Conservation (phyloP, 208 protist genomes). For the Leishmania mexicana region DNA sequence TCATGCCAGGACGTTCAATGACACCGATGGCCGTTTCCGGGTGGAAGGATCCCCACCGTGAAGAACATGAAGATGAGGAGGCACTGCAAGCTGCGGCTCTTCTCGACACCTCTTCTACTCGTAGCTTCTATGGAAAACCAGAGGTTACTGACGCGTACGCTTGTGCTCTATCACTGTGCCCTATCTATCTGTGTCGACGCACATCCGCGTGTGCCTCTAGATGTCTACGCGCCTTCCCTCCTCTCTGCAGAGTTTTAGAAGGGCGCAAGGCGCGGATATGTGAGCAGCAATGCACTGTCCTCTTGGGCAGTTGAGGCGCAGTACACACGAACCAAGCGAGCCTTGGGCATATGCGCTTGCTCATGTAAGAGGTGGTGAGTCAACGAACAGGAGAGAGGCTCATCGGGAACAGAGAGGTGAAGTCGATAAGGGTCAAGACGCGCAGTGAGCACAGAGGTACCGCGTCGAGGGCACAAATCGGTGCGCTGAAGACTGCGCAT, state of each 20-base stretch:
- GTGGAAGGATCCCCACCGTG: neutral
- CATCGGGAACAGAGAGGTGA: neutral
- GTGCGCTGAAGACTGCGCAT: neutral
- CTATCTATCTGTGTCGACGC: neutral
- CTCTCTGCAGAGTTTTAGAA: neutral
- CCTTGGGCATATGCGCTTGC: neutral
- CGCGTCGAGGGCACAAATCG: neutral
- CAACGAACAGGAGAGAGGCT: neutral
- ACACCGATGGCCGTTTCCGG: neutral
- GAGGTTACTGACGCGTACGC: neutral
- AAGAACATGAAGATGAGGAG: neutral
- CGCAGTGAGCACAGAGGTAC: neutral
- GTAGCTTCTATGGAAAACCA: neutral
- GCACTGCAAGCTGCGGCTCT: neutral
- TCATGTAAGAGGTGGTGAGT: neutral
- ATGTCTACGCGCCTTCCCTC: neutral
- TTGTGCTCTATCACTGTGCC: neutral
- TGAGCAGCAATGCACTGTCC: neutral
- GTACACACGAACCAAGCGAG: neutral
- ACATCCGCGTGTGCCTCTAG: neutral
- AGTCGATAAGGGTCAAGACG: neutral
- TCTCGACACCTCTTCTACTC: neutral
- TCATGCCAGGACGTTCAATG: neutral
- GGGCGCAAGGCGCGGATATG: neutral
- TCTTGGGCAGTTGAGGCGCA: neutral